Base-by-base conservation (phyloP, 2,329 filamentous ascomycete genomes). In the Exophiala sp. region DNA sequence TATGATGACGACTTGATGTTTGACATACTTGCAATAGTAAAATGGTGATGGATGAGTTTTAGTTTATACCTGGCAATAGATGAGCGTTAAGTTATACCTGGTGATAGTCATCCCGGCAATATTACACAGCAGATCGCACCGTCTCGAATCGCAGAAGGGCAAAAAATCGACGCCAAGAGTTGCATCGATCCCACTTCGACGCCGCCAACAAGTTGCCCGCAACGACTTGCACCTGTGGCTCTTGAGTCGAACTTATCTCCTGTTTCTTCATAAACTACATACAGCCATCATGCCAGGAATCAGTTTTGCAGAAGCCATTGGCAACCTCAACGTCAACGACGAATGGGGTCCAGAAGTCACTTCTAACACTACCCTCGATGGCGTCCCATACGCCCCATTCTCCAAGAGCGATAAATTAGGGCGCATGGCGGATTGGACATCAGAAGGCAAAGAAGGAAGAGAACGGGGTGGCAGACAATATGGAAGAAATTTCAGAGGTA, bases 351-450 rank as follows among this genome's bases (percentile, higher is more conserved):
- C 92, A 50, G 73, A 88, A 58, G 83, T 87, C 64, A 87, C 91
- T 57, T 84, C 78, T 66, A 89, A 96, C 72, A 95, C 89, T 61
- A 96, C 89, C 59, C 83, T 97, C 67, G 86, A 95, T 71, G 94
- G 94, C 70, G 90, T 97, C 46, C 94, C 94, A 36, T 99, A 96
- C 73, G 94, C 94, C 65, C 94, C 94, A 58, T 99, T 94, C 80
- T 96, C 91, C 64, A 99, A 99, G 77, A 91, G 90, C 71, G 94
- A 99, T 79, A 97, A 96, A 82, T 81, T 99, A 57, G 94, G 94
- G 69, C 91, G 94, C 72, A 97, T 99, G 91, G 94, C 94, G 58
- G 94, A 99, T 79, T 99, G 94, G 94, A 95, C 91, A 14, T 70
- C 85, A 44, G 94, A 96, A 70, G 85, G 88, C 72, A 96, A 96